These are phyloP conservation scores for Penicillium ucsense DNA, from an alignment of 495 filamentous ascomycete genomes.

Conservation along the genomic window DNA sequence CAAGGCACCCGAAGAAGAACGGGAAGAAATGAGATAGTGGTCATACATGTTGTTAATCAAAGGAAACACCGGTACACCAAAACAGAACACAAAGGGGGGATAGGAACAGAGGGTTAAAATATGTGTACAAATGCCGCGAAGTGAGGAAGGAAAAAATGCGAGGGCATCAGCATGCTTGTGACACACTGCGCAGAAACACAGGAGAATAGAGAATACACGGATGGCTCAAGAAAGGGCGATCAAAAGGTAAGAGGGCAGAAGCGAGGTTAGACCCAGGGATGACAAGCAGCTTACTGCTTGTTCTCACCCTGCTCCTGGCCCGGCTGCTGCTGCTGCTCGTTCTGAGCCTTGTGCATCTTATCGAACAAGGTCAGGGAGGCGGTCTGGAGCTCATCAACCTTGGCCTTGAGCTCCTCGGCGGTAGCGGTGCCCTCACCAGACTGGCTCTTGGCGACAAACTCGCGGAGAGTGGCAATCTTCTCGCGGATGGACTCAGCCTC, in stretches of 20 bases:
- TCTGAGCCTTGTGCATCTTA: constrained; percentile 97
- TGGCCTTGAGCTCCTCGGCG: constrained; percentile 87
- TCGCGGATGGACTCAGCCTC: constrained; percentile 86
- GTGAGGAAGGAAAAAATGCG: too few relatives aligned
- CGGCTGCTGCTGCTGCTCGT: constrained; percentile 54
- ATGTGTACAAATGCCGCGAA: constrained; percentile 37
- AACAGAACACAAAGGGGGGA: constrained; percentile 13
- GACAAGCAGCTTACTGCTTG: constrained; percentile 52
- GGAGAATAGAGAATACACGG: too few relatives aligned
- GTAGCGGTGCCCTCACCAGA: constrained; percentile 78
- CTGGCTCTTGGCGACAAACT: constrained; percentile 92
- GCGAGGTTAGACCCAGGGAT: constrained; percentile 15
- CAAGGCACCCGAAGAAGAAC: constrained; percentile 26
- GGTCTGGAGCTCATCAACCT: constrained; percentile 94
- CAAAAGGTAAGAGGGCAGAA: constrained; percentile 10
- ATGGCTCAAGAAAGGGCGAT: too few relatives aligned
- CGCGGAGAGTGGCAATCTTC: constrained; percentile 84
- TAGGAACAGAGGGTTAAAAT: constrained; percentile 18
- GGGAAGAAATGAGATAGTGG: constrained; percentile 11
- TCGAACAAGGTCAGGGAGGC: constrained; percentile 95
- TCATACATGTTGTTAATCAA: constrained; percentile 23
- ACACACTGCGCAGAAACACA: too few relatives aligned
- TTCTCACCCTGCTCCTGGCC: constrained; percentile 64
- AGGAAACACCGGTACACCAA: constrained; percentile 30
- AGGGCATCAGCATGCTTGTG: too few relatives aligned